phyloP scores from a whole-genome alignment of 805 yeast genomes.

The Candida peoriensis region DNA sequence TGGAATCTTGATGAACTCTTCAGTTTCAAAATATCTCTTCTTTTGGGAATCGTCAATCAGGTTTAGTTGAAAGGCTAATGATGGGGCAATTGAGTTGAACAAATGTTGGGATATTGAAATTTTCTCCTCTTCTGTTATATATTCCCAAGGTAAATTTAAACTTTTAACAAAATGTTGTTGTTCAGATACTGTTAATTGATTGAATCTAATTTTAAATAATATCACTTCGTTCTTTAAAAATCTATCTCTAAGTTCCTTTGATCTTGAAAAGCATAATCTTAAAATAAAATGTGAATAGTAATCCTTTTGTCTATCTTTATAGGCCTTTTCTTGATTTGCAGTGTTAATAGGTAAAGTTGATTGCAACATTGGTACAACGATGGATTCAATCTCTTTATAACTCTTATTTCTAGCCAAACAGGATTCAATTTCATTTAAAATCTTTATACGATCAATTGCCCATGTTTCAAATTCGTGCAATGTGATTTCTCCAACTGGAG shows the following conservation, averaged over 20 bases:
- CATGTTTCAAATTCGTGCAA: slow-evolving; percentile 89
- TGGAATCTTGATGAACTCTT: slow-evolving; percentile 76
- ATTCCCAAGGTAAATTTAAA: slow-evolving; percentile 68
- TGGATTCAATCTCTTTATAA: slow-evolving; percentile 57
- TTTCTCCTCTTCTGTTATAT: slow-evolving; percentile 61
- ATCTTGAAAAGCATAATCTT: slow-evolving; percentile 84
- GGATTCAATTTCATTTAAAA: slow-evolving; percentile 80
- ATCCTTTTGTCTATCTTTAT: slow-evolving; percentile 66
- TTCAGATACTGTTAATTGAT: slow-evolving; percentile 55
- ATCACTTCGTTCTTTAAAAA: slow-evolving; percentile 73
- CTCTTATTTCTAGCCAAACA: slow-evolving; percentile 59
- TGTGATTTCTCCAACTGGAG: slow-evolving; percentile 84
- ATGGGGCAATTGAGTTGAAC: slow-evolving; percentile 46
- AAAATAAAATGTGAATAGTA: slow-evolving; percentile 88
- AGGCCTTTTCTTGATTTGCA: slow-evolving; percentile 28
- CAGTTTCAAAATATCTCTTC: slow-evolving; percentile 47
- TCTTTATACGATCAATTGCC: slow-evolving; percentile 88
- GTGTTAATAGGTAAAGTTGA: slow-evolving; percentile 60
- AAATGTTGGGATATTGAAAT: slow-evolving; percentile 41
- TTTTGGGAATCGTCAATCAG: slow-evolving; percentile 39
- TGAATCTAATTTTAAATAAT: slow-evolving; percentile 71
- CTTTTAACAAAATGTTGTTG: slow-evolving; percentile 64
- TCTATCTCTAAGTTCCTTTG: slow-evolving; percentile 74
- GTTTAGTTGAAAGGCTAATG: slow-evolving; percentile 29
- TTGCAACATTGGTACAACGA: slow-evolving; percentile 60